Conservation (phyloP, 176 grass and related monocot genomes). For the Saccharum officinarum region DNA sequence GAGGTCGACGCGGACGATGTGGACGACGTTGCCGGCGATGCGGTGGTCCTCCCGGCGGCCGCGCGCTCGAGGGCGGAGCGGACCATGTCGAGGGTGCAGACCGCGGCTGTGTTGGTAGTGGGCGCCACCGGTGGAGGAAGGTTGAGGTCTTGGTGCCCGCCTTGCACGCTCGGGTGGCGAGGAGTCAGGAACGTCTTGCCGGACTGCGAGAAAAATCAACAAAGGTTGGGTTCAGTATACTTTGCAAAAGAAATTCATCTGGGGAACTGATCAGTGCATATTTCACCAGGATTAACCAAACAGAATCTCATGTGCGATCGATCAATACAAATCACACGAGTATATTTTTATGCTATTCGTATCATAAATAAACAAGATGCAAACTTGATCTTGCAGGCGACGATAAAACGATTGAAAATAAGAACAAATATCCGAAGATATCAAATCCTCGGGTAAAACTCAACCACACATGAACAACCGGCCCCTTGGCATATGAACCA, state of each 20-base stretch:
- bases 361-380: background rate
- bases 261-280: too few relatives aligned
- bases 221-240: background rate
- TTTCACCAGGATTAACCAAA: background rate
- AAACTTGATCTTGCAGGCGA: background rate
- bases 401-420: background rate
- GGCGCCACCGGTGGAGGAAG: conserved; percentile 17
- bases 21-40: conserved; percentile 2
- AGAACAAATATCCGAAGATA: background rate
- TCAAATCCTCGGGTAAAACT: background rate
- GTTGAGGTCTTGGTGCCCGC: conserved; percentile 46
- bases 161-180: conserved; percentile 2
- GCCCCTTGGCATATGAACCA: background rate
- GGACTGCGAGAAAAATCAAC: conserved; percentile 34
- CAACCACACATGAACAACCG: background rate
- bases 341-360: too few relatives aligned
- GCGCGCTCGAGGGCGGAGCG: conserved; percentile 54
- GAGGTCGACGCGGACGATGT: conserved; percentile 39
- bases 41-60: background rate
- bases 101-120: background rate
- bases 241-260: background rate
- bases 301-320: background rate
- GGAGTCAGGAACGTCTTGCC: conserved; percentile 55
- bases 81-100: conserved; percentile 64
- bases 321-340: too few relatives aligned